Percentiles rank a stretch among this genome's conserved stretches.
phyloP scores from a whole-genome alignment of 345 rosid species.

The Boechera retrofracta region DNA sequence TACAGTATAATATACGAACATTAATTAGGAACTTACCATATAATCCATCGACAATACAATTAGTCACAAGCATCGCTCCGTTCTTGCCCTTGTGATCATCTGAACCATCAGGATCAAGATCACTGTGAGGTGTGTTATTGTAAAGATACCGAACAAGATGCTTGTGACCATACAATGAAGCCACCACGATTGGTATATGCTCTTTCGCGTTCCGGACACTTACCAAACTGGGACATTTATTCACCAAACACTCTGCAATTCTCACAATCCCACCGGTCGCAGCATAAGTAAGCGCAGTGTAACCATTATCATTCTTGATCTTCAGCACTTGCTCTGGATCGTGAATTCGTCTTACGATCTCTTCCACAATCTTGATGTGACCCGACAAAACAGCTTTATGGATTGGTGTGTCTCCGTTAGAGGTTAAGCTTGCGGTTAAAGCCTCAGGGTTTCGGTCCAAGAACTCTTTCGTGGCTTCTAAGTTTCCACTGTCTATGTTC shows the following conservation, averaged over 20 bases:
- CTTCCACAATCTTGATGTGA: conserved; percentile 60
- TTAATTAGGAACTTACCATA: conserved; percentile 52
- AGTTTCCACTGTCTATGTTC: conserved; percentile 65
- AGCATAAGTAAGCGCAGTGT: conserved; percentile 72
- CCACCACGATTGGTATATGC: conserved; percentile 68
- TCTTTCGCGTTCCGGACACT: conserved; percentile 48
- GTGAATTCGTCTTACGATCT: conserved; percentile 47
- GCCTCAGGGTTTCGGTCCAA: conserved; percentile 49
- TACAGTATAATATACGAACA: background rate
- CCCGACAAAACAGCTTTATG: conserved; percentile 76
- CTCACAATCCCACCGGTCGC: conserved; percentile 68
- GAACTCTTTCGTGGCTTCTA: conserved; percentile 52
- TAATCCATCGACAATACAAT: conserved; percentile 66
- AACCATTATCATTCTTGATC: conserved; percentile 46
- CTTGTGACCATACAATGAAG: conserved; percentile 70
- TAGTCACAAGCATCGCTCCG: conserved; percentile 66
- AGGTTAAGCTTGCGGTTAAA: conserved; percentile 55
- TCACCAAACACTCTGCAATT: conserved; percentile 63
- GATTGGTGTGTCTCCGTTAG: conserved; percentile 66
- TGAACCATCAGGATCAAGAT: conserved; percentile 54
- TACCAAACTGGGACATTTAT: conserved; percentile 50
- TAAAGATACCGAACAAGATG: conserved; percentile 66
- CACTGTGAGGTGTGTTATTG: conserved; percentile 49
- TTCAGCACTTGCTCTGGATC: conserved; percentile 36
- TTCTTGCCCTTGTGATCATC: conserved; percentile 48